Evolutionary conservation across 495 filamentous ascomycete genomes (phyloP).

Genomic region (Aspergillus funiculosus): DNA sequence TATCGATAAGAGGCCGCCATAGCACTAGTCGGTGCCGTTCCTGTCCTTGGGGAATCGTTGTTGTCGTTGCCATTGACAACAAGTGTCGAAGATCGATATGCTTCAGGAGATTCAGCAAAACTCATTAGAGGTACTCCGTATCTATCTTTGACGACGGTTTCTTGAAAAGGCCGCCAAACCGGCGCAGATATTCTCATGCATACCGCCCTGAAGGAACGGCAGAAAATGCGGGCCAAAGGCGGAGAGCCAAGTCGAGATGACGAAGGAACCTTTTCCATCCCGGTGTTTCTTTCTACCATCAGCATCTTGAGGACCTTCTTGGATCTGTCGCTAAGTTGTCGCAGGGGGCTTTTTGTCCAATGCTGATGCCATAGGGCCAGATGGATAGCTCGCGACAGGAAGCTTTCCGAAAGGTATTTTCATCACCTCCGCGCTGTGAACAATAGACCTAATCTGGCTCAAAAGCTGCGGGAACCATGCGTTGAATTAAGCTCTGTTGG

Average conservation of each 20-base stretch:
- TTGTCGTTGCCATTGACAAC: too few relatives aligned
- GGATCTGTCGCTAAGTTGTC: background rate
- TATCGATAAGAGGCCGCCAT: constrained; percentile 11
- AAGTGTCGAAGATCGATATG: too few relatives aligned
- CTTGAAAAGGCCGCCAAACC: too few relatives aligned
- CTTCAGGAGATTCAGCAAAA: too few relatives aligned
- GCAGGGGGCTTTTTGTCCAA: background rate
- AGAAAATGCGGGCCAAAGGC: constrained; percentile 23
- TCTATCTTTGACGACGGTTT: too few relatives aligned
- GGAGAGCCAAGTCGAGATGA: constrained; percentile 11
- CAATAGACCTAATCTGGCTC: constrained; percentile 12
- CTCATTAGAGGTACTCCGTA: too few relatives aligned
- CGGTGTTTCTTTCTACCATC: constrained; percentile 3
- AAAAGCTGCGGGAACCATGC: constrained; percentile 68
- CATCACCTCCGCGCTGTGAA: background rate
- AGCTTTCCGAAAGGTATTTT: constrained; percentile 36
- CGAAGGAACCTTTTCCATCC: background rate
- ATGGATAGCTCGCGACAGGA: constrained; percentile 40
- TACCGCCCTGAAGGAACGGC: constrained; percentile 23
- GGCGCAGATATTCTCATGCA: too few relatives aligned
- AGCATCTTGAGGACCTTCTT: background rate
- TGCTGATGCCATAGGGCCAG: constrained; percentile 1
- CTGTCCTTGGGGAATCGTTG: too few relatives aligned
- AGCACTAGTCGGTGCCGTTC: too few relatives aligned
- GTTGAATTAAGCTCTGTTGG: constrained; percentile 70